Evolutionary conservation across 768 basidiomycete species (phyloP).

Genomic region (Termitomyces eurrhizus): DNA sequence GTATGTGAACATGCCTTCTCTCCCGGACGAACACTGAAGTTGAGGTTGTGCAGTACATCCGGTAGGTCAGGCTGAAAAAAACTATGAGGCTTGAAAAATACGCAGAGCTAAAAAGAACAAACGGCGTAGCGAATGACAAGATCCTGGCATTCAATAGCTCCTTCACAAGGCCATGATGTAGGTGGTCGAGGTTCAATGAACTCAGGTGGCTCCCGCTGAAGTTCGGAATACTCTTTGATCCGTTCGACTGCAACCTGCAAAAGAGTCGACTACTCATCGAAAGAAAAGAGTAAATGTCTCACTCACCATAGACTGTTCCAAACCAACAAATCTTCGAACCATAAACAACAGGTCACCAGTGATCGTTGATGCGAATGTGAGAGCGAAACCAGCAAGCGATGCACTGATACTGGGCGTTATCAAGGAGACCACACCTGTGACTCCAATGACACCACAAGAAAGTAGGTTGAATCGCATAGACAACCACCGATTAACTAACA

Average conservation of each 20-base stretch:
- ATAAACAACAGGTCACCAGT: constrained; percentile 68
- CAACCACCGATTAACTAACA: constrained; percentile 83
- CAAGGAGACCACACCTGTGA: constrained; percentile 65
- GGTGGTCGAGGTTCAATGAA: constrained; percentile 84
- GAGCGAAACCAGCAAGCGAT: constrained; percentile 79
- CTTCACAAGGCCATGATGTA: constrained; percentile 71
- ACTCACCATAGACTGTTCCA: constrained; percentile 89
- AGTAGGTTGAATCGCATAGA: constrained; percentile 84
- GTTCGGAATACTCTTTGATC: constrained; percentile 86
- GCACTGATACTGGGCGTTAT: constrained; percentile 71
- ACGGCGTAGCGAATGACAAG: constrained; percentile 79
- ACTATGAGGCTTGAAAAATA: neutral
- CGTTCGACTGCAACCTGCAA: constrained; percentile 78
- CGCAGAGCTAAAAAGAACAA: constrained; percentile 21
- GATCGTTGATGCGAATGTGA: constrained; percentile 79
- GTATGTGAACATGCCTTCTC: constrained; percentile 57
- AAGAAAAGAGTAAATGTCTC: neutral
- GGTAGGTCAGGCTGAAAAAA: constrained; percentile 72
- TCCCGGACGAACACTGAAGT: constrained; percentile 66
- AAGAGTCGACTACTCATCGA: neutral
- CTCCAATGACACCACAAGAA: constrained; percentile 67
- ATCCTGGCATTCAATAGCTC: constrained; percentile 66
- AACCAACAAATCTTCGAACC: constrained; percentile 74
- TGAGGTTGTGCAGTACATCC: constrained; percentile 76
- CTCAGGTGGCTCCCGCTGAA: constrained; percentile 75